A percentile compares a stretch with the other conserved stretches of the same genome.
Conservation (phyloP, 176 grass and related monocot genomes). For the Eremochloa ophiuroides region DNA sequence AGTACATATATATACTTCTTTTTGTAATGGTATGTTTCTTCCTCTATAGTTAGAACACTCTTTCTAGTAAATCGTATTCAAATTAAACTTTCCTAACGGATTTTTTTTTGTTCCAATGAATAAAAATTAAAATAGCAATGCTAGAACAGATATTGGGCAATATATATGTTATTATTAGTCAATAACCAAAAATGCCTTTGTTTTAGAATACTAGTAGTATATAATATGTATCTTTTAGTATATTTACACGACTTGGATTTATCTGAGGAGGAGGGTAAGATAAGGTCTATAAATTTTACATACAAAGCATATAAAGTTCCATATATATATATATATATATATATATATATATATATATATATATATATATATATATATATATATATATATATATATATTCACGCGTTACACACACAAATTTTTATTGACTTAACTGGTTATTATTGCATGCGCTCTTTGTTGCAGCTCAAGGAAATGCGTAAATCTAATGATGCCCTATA, state of each 20-base stretch:
- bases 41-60: background rate
- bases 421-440: background rate
- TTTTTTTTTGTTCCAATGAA: background rate
- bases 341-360: no score
- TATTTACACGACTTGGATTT: background rate
- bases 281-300: background rate
- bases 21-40: background rate
- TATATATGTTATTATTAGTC: no score
- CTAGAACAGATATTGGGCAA: background rate
- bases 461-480: background rate
- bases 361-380: no score
- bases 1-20: conserved; percentile 1
- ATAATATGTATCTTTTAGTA: no score
- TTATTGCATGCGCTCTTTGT: conserved; percentile 43
- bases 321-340: no score
- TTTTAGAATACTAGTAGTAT: no score
- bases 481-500: background rate
- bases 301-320: no score
- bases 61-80: background rate
- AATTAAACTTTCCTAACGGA: no score
- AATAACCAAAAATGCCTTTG: no score
- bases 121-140: background rate
- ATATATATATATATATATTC: background rate
- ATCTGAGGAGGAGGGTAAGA: background rate
- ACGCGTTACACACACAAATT: background rate